These are phyloP conservation scores for Artemisia argyi DNA, from an alignment of 129 eudicot genomes.

Conservation along the genomic window DNA sequence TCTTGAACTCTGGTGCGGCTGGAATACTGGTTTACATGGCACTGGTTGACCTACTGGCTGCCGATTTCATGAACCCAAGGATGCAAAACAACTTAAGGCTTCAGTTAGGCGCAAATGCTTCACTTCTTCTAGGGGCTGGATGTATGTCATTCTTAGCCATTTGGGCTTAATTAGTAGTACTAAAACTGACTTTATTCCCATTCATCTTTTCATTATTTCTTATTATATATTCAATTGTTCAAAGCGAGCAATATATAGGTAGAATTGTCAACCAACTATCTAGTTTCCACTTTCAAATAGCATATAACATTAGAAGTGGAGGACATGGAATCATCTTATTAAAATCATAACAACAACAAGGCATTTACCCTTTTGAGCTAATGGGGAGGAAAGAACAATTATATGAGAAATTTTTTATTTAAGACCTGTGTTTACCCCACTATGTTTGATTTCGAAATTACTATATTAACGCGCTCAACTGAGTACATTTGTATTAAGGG, in stretches of 20 bases:
- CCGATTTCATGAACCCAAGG: slow-evolving; percentile 76
- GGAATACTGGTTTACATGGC: slow-evolving; percentile 83
- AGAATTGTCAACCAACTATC: neutral
- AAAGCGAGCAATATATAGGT: neutral
- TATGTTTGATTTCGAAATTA: neutral
- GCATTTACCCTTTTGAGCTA: slow-evolving; percentile 20
- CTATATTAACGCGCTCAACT: neutral
- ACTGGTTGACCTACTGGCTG: slow-evolving; percentile 76
- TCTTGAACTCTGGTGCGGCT: slow-evolving; percentile 62
- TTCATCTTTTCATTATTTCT: too few relatives aligned
- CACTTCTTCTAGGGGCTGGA: slow-evolving; percentile 64
- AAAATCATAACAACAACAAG: slow-evolving; percentile 8
- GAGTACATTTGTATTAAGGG: neutral
- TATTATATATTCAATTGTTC: neutral
- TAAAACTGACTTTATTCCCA: neutral
- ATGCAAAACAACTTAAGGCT: slow-evolving; percentile 65
- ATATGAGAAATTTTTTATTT: neutral
- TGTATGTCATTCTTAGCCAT: slow-evolving; percentile 75
- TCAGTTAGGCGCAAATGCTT: slow-evolving; percentile 60
- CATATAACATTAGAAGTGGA: slow-evolving; percentile 26
- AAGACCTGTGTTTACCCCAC: neutral
- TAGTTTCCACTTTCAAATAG: slow-evolving; percentile 3
- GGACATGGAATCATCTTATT: slow-evolving; percentile 16
- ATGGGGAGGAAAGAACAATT: slow-evolving; percentile 6
- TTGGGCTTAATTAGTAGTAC: slow-evolving; percentile 46